Base-by-base conservation (phyloP, 1,139 yeast genomes). In the Taiozyma onychis region DNA sequence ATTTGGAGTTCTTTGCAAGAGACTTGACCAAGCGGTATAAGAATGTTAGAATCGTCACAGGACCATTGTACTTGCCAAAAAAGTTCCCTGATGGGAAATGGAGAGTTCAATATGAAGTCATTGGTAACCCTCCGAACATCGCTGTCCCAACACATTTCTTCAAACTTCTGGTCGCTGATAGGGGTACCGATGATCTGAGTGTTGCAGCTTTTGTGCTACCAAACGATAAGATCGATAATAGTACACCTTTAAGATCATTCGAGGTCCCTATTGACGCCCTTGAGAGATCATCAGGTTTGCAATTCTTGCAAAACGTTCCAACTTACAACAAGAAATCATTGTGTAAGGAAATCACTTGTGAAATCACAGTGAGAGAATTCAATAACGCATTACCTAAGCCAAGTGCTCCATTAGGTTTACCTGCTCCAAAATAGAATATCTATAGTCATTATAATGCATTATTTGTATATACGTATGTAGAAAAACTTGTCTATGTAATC, bases 71-170 rank as follows among this genome's bases (percentile, higher is more conserved):
- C 65, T 76, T 93, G 52, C 99, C 99, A 6, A 85, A 85, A 61
- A 73, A 74, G 53, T 79, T 81, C 56, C 79, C 83, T 1, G 90
- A 86, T 61, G 95, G 91, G 3, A 93, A 91, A 66, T 88, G 74
- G 68, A 75, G 88, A 57, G 96, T 93, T 18, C 73, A 79, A 3
- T 93, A 91, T 67, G 99, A 95, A 69, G 88, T 93, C 44, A 89
- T 93, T 66, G 99, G 99, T 3, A 87, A 89, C 58, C 99, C 99
- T 7, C 99, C 99, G 48, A 88, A 81, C 60, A 78, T 93, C 50
- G 98, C 99, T 0, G 99, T 93, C 11, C 99, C 99, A 18, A 93
- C 99, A 0, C 99, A 93, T 69, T 93, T 95, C 64, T 93, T 85
- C 77, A 95, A 93, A 69, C 73, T 93, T 53, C 73, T 95, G 51